Evolutionary conservation across 2,329 filamentous ascomycete genomes (phyloP), one percentile per base, ranked within the genome.

Genomic region (Thermomyces lanuginosus): DNA sequence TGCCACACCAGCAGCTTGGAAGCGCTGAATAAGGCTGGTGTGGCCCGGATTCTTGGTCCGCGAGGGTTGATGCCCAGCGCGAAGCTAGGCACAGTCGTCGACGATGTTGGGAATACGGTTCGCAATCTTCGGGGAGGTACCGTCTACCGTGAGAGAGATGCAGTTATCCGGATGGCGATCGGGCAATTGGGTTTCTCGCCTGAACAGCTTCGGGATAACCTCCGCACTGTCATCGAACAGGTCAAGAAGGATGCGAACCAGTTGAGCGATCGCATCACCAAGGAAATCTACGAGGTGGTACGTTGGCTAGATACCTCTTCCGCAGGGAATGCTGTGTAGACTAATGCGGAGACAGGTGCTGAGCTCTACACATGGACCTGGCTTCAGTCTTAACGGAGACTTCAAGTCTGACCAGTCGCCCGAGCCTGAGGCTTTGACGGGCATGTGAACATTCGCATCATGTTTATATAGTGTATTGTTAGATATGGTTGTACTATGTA

Each of bases 171-270:
- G 33, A 69, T 95, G 64, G 76, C 83, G n/a, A 69, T 98, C 35
- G 89, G 86, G 4, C 83, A 93, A 57, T 56, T 98, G 46, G 77
- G 71, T 1, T 92, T 92, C 56, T 80, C 81, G 5, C 83, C 89
- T 3, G 74, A 89, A 43, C 72, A 89, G 65, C 57, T 98, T 56
- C 70, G 76, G 47, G 71, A 71, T 37, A 98, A 98, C 49, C 66
- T 98, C 50, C 77, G 75, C 55, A 61, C 71, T 13, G 71, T 92
- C 35, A 63, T 95, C 44, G 66, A 66, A 12, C 64, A 73, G 43
- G 49, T 95, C 40, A 92, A 81, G 69, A 71, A 70, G 42, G 81
- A 92, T 47, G 75, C 84, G 24, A 60, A 62, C 9, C 61, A 53
- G 7, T 42, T 84, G 43, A 70, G 68, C 36, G 70, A 79, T 39